Evolutionary conservation across 306 rosid genomes (phyloP).

Genomic region (Rosa multiflora): DNA sequence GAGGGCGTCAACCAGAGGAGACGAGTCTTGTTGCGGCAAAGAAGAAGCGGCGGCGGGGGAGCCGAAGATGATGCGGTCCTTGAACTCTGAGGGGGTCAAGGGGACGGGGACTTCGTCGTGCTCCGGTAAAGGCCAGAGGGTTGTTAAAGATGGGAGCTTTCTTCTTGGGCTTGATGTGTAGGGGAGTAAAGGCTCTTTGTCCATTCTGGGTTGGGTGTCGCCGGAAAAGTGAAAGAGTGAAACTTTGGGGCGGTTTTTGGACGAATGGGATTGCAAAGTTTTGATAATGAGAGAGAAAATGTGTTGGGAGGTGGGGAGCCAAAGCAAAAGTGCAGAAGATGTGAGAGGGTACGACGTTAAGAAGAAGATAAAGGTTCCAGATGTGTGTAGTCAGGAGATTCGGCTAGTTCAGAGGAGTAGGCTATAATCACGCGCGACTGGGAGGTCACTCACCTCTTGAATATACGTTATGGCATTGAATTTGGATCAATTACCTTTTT

Average conservation of each 20-base stretch:
- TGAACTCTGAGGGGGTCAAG: conserved; percentile 59
- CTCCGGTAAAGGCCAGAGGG: conserved; percentile 59
- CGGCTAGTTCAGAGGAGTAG: no score
- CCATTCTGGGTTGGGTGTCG: conserved; percentile 44
- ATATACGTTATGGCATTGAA: no score
- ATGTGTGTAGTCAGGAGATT: no score
- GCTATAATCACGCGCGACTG: no score
- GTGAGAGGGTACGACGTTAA: no score
- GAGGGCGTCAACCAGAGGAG: conserved; percentile 64
- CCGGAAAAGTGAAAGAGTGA: conserved; percentile 7
- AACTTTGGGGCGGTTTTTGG: neutral
- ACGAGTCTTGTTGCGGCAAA: conserved; percentile 39
- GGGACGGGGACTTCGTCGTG: conserved; percentile 57
- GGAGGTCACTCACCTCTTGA: no score
- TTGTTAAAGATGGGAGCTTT: conserved; percentile 13
- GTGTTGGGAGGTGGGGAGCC: neutral
- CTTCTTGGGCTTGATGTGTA: conserved; percentile 50
- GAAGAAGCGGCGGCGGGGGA: conserved; percentile 37
- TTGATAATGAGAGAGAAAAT: neutral
- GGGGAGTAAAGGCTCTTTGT: conserved; percentile 79
- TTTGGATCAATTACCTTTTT: no score
- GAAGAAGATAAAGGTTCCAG: no score
- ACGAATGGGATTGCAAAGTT: neutral
- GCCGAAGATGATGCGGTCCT: conserved; percentile 83
- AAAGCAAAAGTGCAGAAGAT: no score